These are phyloP conservation scores for Parathielavia hyrcaniae DNA, from an alignment of 495 filamentous ascomycete genomes.

Conservation along the genomic window DNA sequence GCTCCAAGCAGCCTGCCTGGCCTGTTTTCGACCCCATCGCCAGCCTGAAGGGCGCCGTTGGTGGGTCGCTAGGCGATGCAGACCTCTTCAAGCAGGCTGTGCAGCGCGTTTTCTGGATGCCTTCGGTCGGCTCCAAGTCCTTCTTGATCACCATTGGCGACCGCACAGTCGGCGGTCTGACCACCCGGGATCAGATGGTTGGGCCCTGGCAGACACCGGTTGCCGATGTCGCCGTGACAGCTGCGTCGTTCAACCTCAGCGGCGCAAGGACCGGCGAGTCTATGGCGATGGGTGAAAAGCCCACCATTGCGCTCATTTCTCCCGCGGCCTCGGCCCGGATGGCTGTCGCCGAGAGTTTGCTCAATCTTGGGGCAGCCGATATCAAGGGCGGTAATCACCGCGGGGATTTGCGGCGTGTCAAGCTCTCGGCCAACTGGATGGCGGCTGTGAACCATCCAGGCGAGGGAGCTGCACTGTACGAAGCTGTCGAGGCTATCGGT, in stretches of 20 bases:
- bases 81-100: slow-evolving; percentile 69
- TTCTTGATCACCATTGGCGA: slow-evolving; percentile 97
- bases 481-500: slow-evolving; percentile 88
- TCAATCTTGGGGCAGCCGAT: slow-evolving; percentile 87
- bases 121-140: slow-evolving; percentile 87
- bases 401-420: slow-evolving; percentile 58
- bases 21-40: slow-evolving; percentile 61
- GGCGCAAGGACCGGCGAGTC: slow-evolving; percentile 72
- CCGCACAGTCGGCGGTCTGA: slow-evolving; percentile 82
- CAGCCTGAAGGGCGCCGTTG: slow-evolving; percentile 44
- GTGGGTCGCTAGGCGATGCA: slow-evolving; percentile 45
- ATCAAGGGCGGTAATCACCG: slow-evolving; percentile 54
- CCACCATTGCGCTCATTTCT: slow-evolving; percentile 82
- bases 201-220: slow-evolving; percentile 96
- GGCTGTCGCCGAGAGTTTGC: slow-evolving; percentile 89
- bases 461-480: slow-evolving; percentile 89
- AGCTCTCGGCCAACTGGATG: slow-evolving; percentile 98
- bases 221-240: slow-evolving; percentile 85
- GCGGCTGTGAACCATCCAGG: slow-evolving; percentile 87
- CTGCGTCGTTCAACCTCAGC: slow-evolving; percentile 65
- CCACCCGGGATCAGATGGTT: slow-evolving; percentile 89
- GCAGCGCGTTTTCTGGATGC: slow-evolving; percentile 72
- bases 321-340: slow-evolving; percentile 90
- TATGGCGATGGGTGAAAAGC: slow-evolving; percentile 96
- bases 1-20: slow-evolving; percentile 62